Evolutionary conservation across 306 rosid genomes (phyloP).

Genomic region (Malus fusca): DNA sequence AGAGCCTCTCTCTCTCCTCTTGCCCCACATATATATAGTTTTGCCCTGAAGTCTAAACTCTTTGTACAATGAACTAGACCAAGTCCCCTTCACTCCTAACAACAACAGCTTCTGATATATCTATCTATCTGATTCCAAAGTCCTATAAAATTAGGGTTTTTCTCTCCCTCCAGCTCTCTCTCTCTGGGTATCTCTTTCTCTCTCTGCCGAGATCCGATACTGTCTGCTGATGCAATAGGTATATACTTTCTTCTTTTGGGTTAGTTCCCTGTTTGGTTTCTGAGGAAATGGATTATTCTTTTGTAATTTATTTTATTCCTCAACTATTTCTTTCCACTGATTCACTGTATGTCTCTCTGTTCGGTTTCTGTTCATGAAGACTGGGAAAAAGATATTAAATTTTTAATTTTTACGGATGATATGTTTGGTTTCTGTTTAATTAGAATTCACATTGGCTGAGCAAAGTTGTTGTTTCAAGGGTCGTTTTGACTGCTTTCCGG

Average conservation of each 20-base stretch:
- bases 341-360: not conserved
- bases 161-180: slow-evolving; percentile 18
- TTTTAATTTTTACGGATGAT: not conserved
- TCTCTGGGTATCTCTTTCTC: not conserved
- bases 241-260: slow-evolving; percentile 13
- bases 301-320: not conserved
- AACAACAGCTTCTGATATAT: not conserved
- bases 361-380: slow-evolving; percentile 2
- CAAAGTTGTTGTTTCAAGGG: not conserved
- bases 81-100: not conserved
- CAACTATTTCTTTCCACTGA: not conserved
- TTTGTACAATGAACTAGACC: not conserved
- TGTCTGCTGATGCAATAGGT: slow-evolving; percentile 13
- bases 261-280: slow-evolving; percentile 1
- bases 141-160: slow-evolving; percentile 21
- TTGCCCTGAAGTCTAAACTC: not conserved
- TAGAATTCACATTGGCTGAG: not conserved
- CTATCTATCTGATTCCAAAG: not conserved
- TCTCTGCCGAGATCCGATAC: slow-evolving; percentile 18
- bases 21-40: not conserved
- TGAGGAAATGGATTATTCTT: not conserved
- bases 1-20: not conserved
- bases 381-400: not conserved
- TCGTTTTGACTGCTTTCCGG: not conserved
- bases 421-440: not conserved